phyloP scores from a whole-genome alignment of 306 rosid genomes.

The Cucumis melo region DNA sequence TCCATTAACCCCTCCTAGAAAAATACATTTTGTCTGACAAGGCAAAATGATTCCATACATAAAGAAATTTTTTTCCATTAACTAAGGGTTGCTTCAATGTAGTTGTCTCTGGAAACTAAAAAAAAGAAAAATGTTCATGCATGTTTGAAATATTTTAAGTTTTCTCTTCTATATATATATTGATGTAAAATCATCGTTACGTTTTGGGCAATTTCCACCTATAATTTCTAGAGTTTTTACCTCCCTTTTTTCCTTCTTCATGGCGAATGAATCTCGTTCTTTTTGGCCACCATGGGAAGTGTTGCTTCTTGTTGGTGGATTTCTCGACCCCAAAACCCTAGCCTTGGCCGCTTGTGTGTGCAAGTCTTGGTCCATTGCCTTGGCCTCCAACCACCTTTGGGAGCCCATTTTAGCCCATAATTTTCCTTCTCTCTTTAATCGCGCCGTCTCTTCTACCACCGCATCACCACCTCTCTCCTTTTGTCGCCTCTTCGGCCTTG shows the following conservation, averaged over 20 bases:
- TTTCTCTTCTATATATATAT: no score
- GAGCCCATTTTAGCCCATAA: conserved; percentile 24
- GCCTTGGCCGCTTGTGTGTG: conserved; percentile 48
- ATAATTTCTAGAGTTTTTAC: no score
- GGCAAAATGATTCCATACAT: no score
- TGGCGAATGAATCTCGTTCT: neutral
- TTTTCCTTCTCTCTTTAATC: conserved; percentile 33
- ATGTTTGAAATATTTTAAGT: no score
- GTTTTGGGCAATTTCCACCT: no score
- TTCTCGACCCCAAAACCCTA: conserved; percentile 49
- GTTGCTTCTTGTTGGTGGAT: conserved; percentile 24
- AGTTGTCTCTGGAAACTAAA: no score
- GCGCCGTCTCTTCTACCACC: conserved; percentile 7
- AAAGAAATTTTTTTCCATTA: no score
- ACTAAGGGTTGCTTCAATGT: no score
- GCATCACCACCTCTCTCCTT: conserved; percentile 8
- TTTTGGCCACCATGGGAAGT: conserved; percentile 34
- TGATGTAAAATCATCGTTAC: no score
- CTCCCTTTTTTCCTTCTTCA: neutral
- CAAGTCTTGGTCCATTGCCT: conserved; percentile 37
- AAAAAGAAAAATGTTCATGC: no score
- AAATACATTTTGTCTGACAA: no score
- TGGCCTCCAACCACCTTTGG: conserved; percentile 57
- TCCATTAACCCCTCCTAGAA: no score
- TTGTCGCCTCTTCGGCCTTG: conserved; percentile 32